Base-by-base conservation (phyloP, 805 yeast species). In the Kregervanrija delftensis region DNA sequence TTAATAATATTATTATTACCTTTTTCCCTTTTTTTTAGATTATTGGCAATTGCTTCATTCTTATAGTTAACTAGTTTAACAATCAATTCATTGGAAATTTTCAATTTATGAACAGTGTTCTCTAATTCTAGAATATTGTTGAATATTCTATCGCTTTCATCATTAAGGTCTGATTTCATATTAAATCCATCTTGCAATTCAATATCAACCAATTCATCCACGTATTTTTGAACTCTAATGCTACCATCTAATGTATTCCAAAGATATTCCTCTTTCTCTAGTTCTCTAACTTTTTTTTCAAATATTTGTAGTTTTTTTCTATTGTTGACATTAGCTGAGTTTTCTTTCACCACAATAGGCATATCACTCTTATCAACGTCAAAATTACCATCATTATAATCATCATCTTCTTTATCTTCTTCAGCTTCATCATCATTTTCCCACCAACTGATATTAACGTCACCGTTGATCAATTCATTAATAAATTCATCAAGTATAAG, bases 401-500 rank as follows among this genome's bases (percentile, higher is more conserved):
- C 44, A 8, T 32, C 40, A 10, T 35, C 59, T 11, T 48, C 49
- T 4, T 49, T 51, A 8, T 55, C 57, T 5, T 52, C 61, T 1
- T 52, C 60, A 3, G n/a, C n/a, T n/a, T 55, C 55, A 4, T 58
- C 62, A 12, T 55, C 52, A 11, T 71, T 60, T 42, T 67, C 69
- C 73, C 83, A 81, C 95, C 93, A 86, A 55, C 83, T 78, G 3
- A 84, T 77, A 41, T 76, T 66, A 12, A 85, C 69, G 45, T 70
- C 68, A 8, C 86, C 87, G 34, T 77, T 74, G 13, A 70, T 66
- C 44, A 86, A 60, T 52, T 80, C 87, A 30, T 72, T 62, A 8
- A 83, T 61, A 4, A 83, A 54, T 54, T 82, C 87, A 43, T 80
- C 82, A 55, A 79, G 74, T 36, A 86, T 80, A 3, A 71, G 72